Evolutionary conservation across 768 basidiomycete species (phyloP).

Genomic region (Mycena pura): DNA sequence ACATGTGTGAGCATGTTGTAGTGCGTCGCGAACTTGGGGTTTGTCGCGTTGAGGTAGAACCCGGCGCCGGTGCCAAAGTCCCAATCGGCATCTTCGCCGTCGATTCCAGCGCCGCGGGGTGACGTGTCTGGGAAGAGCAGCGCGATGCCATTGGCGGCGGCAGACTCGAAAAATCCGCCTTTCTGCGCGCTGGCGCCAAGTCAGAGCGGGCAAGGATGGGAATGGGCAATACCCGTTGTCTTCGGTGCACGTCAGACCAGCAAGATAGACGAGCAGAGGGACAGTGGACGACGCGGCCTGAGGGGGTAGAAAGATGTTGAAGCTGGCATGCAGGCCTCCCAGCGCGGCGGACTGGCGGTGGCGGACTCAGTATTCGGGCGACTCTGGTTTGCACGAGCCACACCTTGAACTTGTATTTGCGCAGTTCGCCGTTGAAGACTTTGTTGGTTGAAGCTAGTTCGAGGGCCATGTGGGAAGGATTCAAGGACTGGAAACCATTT

Average conservation of each 20-base stretch:
- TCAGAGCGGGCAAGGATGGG: background rate
- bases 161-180: slow-evolving; percentile 88
- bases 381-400: background rate
- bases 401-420: slow-evolving; percentile 89
- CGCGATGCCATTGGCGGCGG: slow-evolving; percentile 85
- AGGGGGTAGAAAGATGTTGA: slow-evolving; percentile 90
- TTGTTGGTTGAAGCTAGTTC: slow-evolving; percentile 34
- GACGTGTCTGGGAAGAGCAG: slow-evolving; percentile 96
- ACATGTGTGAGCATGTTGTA: slow-evolving; percentile 93
- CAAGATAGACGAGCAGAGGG: slow-evolving; percentile 82
- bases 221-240: slow-evolving; percentile 75
- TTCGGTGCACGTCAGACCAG: slow-evolving; percentile 90
- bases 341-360: slow-evolving; percentile 69
- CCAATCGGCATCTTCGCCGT: slow-evolving; percentile 84
- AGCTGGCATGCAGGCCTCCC: slow-evolving; percentile 72
- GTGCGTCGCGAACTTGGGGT: slow-evolving; percentile 69
- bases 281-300: slow-evolving; percentile 57
- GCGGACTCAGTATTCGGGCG: slow-evolving; percentile 12
- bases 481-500: too few relatives aligned
- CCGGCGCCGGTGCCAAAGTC: slow-evolving; percentile 96
- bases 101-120: slow-evolving; percentile 87
- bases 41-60: slow-evolving; percentile 94
- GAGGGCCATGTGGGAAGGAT: slow-evolving; percentile 10
- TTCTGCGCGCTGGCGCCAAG: slow-evolving; percentile 77
- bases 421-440: slow-evolving; percentile 79